Conservation (phyloP, 2,329 filamentous ascomycete species). For the Penicillium sp. region DNA sequence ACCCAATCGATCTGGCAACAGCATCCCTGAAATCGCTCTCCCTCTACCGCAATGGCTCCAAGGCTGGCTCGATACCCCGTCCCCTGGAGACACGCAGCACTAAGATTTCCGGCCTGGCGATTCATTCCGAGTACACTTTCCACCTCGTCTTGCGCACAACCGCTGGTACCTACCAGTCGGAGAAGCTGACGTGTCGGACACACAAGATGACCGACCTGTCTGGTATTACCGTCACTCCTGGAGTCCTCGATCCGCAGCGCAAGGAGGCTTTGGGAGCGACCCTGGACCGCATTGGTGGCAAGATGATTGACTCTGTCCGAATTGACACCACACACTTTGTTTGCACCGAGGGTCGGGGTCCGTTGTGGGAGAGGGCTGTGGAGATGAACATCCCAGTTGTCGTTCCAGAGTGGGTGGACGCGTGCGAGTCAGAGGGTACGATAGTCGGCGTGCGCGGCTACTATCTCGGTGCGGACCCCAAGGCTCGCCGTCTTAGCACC, state of each 20-base stretch:
- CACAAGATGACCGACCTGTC: slow-evolving; percentile 98
- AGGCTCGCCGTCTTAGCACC: slow-evolving; percentile 50
- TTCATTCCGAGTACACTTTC: slow-evolving; percentile 94
- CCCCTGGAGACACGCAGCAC: slow-evolving; percentile 85
- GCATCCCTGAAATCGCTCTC: slow-evolving; percentile 85
- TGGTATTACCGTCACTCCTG: slow-evolving; percentile 90
- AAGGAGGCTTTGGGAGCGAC: slow-evolving; percentile 70
- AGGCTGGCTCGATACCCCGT: slow-evolving; percentile 89
- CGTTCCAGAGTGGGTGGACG: slow-evolving; percentile 92
- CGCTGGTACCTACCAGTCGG: slow-evolving; percentile 79
- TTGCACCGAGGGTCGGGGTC: slow-evolving; percentile 84
- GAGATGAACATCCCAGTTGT: slow-evolving; percentile 98
- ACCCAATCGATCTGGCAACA: slow-evolving; percentile 86
- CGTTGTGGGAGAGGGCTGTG: slow-evolving; percentile 90
- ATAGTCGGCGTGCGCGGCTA: slow-evolving; percentile 94
- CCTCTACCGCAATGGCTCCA: slow-evolving; percentile 92
- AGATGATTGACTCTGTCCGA: slow-evolving; percentile 80
- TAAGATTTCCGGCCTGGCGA: slow-evolving; percentile 93
- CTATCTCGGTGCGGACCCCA: slow-evolving; percentile 82
- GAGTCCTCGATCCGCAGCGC: slow-evolving; percentile 69
- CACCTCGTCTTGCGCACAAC: slow-evolving; percentile 86
- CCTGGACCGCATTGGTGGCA: slow-evolving; percentile 84
- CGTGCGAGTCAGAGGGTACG: slow-evolving; percentile 87
- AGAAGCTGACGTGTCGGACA: slow-evolving; percentile 79
- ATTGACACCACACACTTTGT: slow-evolving; percentile 99